Conservation (phyloP, 73 alveolate genomes). For the Symbiodinium pilosum region DNA sequence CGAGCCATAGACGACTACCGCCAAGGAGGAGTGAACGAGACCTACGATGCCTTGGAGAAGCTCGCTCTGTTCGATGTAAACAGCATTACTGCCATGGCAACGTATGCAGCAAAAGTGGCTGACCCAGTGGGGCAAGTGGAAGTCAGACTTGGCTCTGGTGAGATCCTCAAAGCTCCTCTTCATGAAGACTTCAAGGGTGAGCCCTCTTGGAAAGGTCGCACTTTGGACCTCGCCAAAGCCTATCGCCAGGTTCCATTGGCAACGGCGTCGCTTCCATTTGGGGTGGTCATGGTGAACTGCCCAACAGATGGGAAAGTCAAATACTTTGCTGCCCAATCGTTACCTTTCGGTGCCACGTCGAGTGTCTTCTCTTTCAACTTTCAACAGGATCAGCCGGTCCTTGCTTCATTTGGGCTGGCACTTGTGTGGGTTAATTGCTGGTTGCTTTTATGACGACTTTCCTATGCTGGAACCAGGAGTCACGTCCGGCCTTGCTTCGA, state of each 20-base stretch:
- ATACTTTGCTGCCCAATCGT: neutral
- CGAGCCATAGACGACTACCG: neutral
- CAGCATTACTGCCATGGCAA: neutral
- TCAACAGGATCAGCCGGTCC: neutral
- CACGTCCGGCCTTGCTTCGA: neutral
- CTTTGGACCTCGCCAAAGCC: neutral
- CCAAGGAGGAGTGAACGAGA: neutral
- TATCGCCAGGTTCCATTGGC: neutral
- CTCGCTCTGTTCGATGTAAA: neutral
- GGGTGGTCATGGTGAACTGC: neutral
- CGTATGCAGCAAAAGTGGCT: neutral
- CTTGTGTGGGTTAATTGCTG: neutral
- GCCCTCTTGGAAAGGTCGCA: neutral
- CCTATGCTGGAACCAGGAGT: neutral
- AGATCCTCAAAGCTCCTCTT: neutral
- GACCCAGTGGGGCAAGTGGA: no score
- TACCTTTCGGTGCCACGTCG: neutral
- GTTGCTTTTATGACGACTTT: neutral
- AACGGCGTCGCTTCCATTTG: neutral
- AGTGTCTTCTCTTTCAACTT: no score
- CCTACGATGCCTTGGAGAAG: neutral
- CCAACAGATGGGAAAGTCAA: neutral
- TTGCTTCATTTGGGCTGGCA: neutral
- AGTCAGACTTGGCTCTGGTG: no score
- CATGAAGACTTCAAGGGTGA: neutral